Base-by-base conservation (phyloP, 1,139 yeast species). In the Suhomyces maxii region DNA sequence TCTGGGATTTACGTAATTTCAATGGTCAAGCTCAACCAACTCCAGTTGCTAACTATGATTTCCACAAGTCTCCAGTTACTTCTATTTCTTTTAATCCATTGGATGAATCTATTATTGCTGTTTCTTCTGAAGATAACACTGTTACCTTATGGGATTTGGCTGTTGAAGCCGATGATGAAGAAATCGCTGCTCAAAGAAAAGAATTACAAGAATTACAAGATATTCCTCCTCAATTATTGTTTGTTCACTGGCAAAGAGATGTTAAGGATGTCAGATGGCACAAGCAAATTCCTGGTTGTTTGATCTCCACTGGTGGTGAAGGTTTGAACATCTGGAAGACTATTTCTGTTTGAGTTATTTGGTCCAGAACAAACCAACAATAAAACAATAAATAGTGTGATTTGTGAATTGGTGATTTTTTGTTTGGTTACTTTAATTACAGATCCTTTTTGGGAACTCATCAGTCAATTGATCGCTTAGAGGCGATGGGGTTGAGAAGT, bases 211-310 rank as follows among this genome's bases (percentile, higher is more conserved):
- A 89, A 57, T 76, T 93, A 56, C 86, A 84, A 55, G 95, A 88
- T 58, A 89, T 93, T 55, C 99, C 99, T 33, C 95, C 98, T 26
- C 99, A 93, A 68, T 78, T 95, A 60, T 76, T 93, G 64, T 93
- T 93, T 73, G 96, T 93, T 41, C 99, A 93, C 65, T 93, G 98
- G 98, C 99, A 95, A 73, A 84, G 85, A 59, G 95, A 91, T 61
- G 97, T 93, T 45, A 93, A 93, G 73, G 99, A 93, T 65, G 97
- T 91, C 37, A 89, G 96, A 69, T 93, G 99, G 98, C 97, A 93
- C 68, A 82, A 76, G 61, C 99, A 95, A 71, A 89, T 95, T 52
- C 99, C 99, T 5, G 99, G 99, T 40, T 86, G 95, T 58, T 77
- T 95, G 64, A 89, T 90, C 12, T 85, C 96, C 57, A 93, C 99